Evolutionary conservation across 352 stramenopile genomes (phyloP), one percentile per base, ranked within the genome.

Genomic region (Phytophthora sojae): DNA sequence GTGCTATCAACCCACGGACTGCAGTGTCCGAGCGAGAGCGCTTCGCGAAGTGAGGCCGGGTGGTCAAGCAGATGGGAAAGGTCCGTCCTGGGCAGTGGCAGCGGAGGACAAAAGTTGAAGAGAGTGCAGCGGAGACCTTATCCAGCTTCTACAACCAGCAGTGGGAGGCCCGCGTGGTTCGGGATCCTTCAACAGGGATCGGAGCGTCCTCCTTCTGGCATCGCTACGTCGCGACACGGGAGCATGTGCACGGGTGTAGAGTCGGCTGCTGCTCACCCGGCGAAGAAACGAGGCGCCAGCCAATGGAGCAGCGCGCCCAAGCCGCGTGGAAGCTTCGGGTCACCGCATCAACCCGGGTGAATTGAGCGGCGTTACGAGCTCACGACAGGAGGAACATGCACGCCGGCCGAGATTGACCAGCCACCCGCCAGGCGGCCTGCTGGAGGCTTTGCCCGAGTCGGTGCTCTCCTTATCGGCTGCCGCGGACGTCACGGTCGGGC

Each of bases 101-200:
- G 29, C 29, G 29, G 29, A 9, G 29, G 29, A 21, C 29, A 71
- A 63, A 62, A 55, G 54, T 71, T 71, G 61, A 75, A 71, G 59
- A 56, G 59, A 55, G 55, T 39, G 32, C 29, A 66, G 47, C 26
- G 29, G 44, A 64, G 61, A 55, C 61, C 61, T n/a, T 49, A 49
- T 15, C 37, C 57, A 30, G 68, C 56, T 60, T 71, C 63, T 71
- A 75, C 68, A 67, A 56, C 51, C 53, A 63, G 50, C 17, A 67
- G 61, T 44, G 12, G 35, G 35, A 44, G 35, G 35, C 35, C 35
- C 15, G 35, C 35, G 35, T 14, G 35, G 0, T 44, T 44, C 57
- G 58, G 39, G 68, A 75, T 50, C 30, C 57, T 64, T 71, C 68
- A 68, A 71, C 62, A 55, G 68, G 45, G 68, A 76, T 76, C 30